Base-by-base conservation (phyloP, 768 basidiomycete species). In the Arthromyces matolae region DNA sequence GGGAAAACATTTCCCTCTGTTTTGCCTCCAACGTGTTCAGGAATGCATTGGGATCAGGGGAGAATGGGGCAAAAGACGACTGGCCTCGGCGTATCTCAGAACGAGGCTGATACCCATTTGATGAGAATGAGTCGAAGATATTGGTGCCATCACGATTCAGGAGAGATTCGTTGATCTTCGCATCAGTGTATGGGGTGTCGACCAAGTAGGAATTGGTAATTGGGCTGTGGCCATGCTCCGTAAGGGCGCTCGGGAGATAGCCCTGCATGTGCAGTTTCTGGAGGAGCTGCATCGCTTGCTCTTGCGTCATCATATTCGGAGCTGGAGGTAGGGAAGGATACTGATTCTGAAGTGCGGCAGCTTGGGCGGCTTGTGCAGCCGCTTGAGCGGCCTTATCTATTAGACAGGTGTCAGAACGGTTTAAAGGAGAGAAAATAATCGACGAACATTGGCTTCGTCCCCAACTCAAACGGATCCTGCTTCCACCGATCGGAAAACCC, bases 401-500 rank as follows among this genome's bases (percentile, higher is more conserved):
- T 42, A 28, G 28, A 28, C 23, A 42, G 39, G 49, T 4, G 50
- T 50, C 7, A 52, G 42, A 33, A 42, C 42, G 51, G 29, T 16
- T 24, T 22, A 19, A 12, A 18, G 14, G 23, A 22, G 13, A 28
- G 19, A 8, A 32, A 37, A 45, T 9, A 44, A 24, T 22, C 14
- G 16, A 73, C 82, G 35, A 48, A 92, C 90, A 92, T 78, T 94
- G 92, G 67, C 88, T 91, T 38, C 93, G 76, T 33, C 93, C 93
- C 93, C 93, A 96, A 60, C 89, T 91, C 53, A 95, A 68, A 28
- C 93, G 79, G 55, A 96, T 93, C 58, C 89, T 77, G 54, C 91
- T 92, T 13, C 93, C 93, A 27, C 90, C 92, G 54, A 96, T 85
- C 4, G 92, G 91, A 63, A 93, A 95, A 20, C 92, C 93, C 71